These are phyloP conservation scores for Talaromyces ruber DNA, from an alignment of 495 filamentous ascomycete genomes.

Conservation along the genomic window DNA sequence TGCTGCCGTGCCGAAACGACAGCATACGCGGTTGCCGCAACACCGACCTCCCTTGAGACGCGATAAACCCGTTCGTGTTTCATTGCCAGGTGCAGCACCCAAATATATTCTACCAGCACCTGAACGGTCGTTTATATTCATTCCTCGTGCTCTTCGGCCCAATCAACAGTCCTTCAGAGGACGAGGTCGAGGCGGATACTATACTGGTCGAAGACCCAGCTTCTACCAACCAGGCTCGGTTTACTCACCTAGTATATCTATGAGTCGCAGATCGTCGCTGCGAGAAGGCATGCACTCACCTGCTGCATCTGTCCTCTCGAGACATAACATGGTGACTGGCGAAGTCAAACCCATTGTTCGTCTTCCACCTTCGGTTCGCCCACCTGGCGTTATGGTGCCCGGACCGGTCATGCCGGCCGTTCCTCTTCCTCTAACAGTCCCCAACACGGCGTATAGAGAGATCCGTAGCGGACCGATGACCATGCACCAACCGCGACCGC, in stretches of 20 bases:
- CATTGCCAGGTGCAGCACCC: constrained; percentile 66
- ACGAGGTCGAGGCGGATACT: constrained; percentile 56
- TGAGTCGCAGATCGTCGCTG: constrained; percentile 87
- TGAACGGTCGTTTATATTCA: constrained; percentile 96
- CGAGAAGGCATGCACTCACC: constrained; percentile 70
- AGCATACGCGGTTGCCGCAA: constrained; percentile 88
- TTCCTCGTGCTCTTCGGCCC: constrained; percentile 84
- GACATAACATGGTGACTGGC: constrained; percentile 53
- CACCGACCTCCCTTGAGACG: constrained; percentile 90
- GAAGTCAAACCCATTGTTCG: constrained; percentile 71
- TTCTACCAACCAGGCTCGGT: constrained; percentile 67
- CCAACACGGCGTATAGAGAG: constrained; percentile 69
- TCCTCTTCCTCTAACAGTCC: constrained; percentile 37
- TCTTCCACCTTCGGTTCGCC: constrained; percentile 58
- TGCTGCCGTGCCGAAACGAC: constrained; percentile 63
- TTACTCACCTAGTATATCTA: constrained; percentile 84
- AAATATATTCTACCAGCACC: constrained; percentile 85
- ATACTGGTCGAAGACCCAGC: constrained; percentile 64
- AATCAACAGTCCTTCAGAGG: constrained; percentile 77
- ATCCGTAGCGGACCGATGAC: constrained; percentile 66
- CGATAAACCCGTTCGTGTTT: constrained; percentile 94
- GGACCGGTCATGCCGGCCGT: constrained; percentile 6
- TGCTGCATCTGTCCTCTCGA: constrained; percentile 64
- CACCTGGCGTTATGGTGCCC: constrained; percentile 6
- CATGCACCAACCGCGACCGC: constrained; percentile 93